A percentile compares a stretch with the other conserved stretches of the same genome.
Conservation (phyloP, 306 rosid species). For the Sicyos baderoa region DNA sequence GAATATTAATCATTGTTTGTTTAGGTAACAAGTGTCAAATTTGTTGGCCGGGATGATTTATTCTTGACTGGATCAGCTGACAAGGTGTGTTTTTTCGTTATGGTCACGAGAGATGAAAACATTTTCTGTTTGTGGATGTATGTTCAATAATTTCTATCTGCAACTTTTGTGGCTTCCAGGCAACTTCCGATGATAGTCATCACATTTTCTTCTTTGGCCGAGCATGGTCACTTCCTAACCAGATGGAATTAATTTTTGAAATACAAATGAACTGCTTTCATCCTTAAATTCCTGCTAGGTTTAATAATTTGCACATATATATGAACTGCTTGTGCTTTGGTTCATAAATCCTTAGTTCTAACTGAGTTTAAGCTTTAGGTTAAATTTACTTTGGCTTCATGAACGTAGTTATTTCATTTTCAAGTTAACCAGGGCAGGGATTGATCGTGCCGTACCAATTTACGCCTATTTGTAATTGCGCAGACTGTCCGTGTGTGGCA, state of each 20-base stretch:
- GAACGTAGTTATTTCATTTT: not conserved
- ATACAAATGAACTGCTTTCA: too few species aligned
- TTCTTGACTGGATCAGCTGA: slow-evolving; percentile 79
- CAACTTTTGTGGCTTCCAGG: not conserved
- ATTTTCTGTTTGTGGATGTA: not conserved
- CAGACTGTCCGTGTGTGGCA: slow-evolving; percentile 97
- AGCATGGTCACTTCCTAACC: too few species aligned
- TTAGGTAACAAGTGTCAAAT: slow-evolving; percentile 83
- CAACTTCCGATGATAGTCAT: not conserved
- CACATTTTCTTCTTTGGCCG: not conserved
- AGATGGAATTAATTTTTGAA: too few species aligned
- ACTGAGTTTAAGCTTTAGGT: not conserved
- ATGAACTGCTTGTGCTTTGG: not conserved
- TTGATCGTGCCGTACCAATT: not conserved
- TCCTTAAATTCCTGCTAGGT: not conserved
- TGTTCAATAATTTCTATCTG: not conserved
- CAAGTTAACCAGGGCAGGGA: too few species aligned
- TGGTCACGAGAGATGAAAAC: not conserved
- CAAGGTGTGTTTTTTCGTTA: slow-evolving; percentile 42
- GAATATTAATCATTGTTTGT: slow-evolving; percentile 12
- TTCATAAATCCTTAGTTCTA: not conserved
- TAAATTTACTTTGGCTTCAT: not conserved
- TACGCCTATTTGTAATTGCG: slow-evolving; percentile 18
- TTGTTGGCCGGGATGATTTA: slow-evolving; percentile 63
- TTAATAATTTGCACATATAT: not conserved